Base-by-base conservation (phyloP, 2,329 filamentous ascomycete genomes). In the Xylariaceae sp. region DNA sequence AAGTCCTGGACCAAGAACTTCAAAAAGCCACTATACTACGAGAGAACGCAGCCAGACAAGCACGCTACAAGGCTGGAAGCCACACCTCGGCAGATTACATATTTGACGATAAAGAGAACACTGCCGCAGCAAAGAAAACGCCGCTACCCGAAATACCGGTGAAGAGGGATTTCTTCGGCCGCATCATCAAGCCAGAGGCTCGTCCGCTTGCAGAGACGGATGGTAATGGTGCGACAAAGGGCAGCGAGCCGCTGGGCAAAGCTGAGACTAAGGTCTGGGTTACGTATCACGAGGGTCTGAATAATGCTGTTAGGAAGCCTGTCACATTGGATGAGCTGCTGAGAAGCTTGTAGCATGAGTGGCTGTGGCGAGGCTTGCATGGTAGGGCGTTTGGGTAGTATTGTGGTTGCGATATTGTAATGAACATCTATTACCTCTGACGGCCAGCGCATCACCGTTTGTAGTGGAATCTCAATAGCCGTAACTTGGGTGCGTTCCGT, bases 1-100 rank as follows among this genome's bases (percentile, higher is more conserved):
- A 97, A 69, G 92, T 97, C 9, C 79, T 99, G 1, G 91, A 96
- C 64, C 90, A 94, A 67, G 93, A 97, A 69, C 88, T 93, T 62
- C 83, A 83, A 54, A 90, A 88, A 64, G 87, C 90, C 44, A 80
- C 86, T 12, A 74, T 81, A 31, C 75, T 84, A 33, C 84, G 87
- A 13, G 86, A 89, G 45, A 82, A 82, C 54, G 79, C 82, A 4
- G 79, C 84, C 0, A 77, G 88, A 2, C 82, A 88, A 62, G 82
- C 84, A 9, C 79, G 87, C 3, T 86, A 84, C 67, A 73, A 71
- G 40, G 82, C 76, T n/a, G 82, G 76, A 60, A 73, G 70, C 61
- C 48, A 62, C 18, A 54, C 51, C 28, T 43, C 43, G 6, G 57
- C 60, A 16, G 52, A 63, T 38, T 54, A 57, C 39, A 48, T 67